These are phyloP conservation scores for Byssothecium circinans DNA, from an alignment of 2,329 filamentous ascomycete species.

Conservation along the genomic window DNA sequence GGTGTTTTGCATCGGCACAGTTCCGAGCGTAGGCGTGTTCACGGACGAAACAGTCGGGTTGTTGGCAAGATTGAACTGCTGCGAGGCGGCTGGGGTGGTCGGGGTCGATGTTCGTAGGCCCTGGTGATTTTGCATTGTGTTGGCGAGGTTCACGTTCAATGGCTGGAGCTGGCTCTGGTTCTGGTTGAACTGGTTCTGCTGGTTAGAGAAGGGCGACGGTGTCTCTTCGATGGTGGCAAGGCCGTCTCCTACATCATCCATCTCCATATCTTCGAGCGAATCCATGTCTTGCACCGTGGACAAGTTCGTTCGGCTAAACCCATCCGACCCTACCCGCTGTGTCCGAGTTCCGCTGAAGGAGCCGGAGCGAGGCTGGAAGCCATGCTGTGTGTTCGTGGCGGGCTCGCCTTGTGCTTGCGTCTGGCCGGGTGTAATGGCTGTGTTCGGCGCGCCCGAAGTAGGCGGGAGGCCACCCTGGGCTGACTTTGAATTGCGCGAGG, in stretches of 20 bases:
- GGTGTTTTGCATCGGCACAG: conserved; percentile 67
- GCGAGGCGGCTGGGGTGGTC: conserved; percentile 73
- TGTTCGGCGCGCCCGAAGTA: conserved; percentile 25
- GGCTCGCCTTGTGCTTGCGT: conserved; percentile 37
- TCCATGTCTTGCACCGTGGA: conserved; percentile 67
- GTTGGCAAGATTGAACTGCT: conserved; percentile 75
- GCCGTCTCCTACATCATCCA: conserved; percentile 73
- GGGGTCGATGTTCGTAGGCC: conserved; percentile 80
- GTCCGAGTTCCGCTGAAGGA: conserved; percentile 37
- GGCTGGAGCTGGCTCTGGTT: conserved; percentile 63
- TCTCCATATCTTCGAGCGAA: conserved; percentile 90
- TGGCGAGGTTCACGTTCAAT: conserved; percentile 79
- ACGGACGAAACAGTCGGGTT: conserved; percentile 97
- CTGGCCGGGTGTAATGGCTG: conserved; percentile 50
- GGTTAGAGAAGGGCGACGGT: conserved; percentile 62
- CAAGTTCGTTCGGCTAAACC: conserved; percentile 44
- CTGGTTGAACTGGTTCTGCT: conserved; percentile 58
- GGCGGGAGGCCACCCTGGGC: conserved; percentile 48
- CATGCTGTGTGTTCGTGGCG: conserved; percentile 40
- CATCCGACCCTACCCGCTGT: conserved; percentile 44
- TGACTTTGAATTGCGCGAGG: conserved; percentile 53
- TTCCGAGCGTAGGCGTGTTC: conserved; percentile 88
- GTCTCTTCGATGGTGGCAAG: conserved; percentile 66
- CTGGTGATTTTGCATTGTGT: conserved; percentile 67
- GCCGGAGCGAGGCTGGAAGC: conserved; percentile 46